phyloP scores from a whole-genome alignment of 345 rosid genomes.

The Aquilaria sinensis region DNA sequence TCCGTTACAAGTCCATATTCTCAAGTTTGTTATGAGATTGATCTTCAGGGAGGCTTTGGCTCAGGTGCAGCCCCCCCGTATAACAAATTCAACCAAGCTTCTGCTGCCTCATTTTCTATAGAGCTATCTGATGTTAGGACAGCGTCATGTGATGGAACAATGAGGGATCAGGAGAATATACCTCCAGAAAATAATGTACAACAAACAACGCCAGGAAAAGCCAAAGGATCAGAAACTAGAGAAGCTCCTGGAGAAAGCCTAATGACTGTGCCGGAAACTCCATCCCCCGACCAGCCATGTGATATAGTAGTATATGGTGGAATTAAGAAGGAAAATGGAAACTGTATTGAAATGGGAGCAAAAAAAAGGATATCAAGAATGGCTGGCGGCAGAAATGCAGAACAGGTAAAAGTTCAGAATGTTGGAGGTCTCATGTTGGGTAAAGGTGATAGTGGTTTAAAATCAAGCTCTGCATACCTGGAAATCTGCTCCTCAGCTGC shows the following conservation, averaged over 20 bases:
- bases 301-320: constrained; percentile 39
- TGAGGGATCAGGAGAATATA: constrained; percentile 68
- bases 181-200: constrained; percentile 62
- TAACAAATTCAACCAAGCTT: constrained; percentile 41
- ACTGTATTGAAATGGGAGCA: constrained; percentile 60
- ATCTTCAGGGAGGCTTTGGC: constrained; percentile 58
- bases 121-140: constrained; percentile 60
- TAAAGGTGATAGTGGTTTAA: constrained; percentile 45
- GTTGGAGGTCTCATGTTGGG: constrained; percentile 55
- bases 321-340: constrained; percentile 68
- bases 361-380: constrained; percentile 74
- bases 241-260: constrained; percentile 58
- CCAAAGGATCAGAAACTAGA: constrained; percentile 45
- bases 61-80: constrained; percentile 25
- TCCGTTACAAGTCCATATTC: constrained; percentile 96
- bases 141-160: constrained; percentile 38
- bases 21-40: constrained; percentile 78
- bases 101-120: constrained; percentile 54
- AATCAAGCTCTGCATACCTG: constrained; percentile 61
- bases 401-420: constrained; percentile 47
- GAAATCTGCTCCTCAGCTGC: constrained; percentile 92
- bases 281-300: constrained; percentile 93
- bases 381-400: constrained; percentile 47
- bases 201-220: constrained; percentile 85
- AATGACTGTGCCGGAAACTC: constrained; percentile 95